Evolutionary conservation across 176 grass and related monocot genomes (phyloP), one percentile per base, ranked within the genome.

Genomic region (Phyllostachys edulis): DNA sequence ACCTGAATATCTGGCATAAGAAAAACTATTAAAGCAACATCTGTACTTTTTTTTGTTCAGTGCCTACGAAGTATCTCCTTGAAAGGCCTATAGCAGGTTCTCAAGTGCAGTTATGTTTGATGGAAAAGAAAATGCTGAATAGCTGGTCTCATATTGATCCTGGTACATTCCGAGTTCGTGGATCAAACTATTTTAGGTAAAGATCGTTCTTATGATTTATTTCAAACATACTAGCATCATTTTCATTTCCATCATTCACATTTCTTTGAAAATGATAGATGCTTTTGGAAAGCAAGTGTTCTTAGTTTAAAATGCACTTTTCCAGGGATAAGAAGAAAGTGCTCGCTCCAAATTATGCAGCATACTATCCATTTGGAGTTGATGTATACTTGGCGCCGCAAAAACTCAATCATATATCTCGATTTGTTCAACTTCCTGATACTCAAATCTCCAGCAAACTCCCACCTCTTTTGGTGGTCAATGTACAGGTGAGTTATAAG

Each of bases 321-420:
- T 20, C 54, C 75, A 99, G 97, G 90, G 97, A 99, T 89, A 99
- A 99, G 57, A 99, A 96, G 91, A 99, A 99, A 91, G 97, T 92
- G 56, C 82, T 92, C 54, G 97, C 97, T 85, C 46, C 88, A 41
- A 94, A 96, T 84, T 89, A 87, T 89, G 93, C 91, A 60, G 93
- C 91, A 69, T 99, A 96, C 82, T 91, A 93, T 75, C 97, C 93
- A 72, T 91, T 94, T 82, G 97, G 97, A 46, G 93, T 99, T 50
- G 93, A 99, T 84, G 90, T 99, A 7, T 99, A 86, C 78, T 85
- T 99, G 63, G 94, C 82, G 8, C 78, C 88, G 21, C 91, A 94
- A 72, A 99, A 99, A 82, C 87, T 99, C 71, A 92, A 89, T 84
- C 97, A 99, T 91, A 99, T 99, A 78, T 91, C 90, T 84, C 91